phyloP scores from a whole-genome alignment of 78 protist genomes.

The Dictyostelium discoideum region dicty_2.7 NC_007088.5:7913501-7914000 shows the following conservation, averaged over 20 bases:
- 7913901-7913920: conserved; percentile 5
- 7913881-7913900: conserved; percentile 19
- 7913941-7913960: not conserved
- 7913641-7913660: not conserved
- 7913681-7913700: not conserved
- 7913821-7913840: conserved; percentile 31
- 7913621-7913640: not conserved
- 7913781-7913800: conserved; percentile 61
- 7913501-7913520: not conserved
- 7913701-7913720: not conserved
- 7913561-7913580: not conserved
- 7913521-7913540: not conserved
- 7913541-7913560: not conserved
- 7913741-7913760: conserved; percentile 16
- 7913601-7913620: not conserved
- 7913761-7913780: conserved; percentile 73
- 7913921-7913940: not conserved
- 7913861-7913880: conserved; percentile 11
- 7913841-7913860: conserved; percentile 19
- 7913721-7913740: not conserved
- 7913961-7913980: not conserved
- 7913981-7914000: not conserved
- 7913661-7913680: not conserved
- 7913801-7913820: conserved; percentile 53
- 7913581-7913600: not conserved